These are phyloP conservation scores for Cubamyces lactineus DNA, from an alignment of 768 basidiomycete genomes.

Conservation along the genomic window DNA sequence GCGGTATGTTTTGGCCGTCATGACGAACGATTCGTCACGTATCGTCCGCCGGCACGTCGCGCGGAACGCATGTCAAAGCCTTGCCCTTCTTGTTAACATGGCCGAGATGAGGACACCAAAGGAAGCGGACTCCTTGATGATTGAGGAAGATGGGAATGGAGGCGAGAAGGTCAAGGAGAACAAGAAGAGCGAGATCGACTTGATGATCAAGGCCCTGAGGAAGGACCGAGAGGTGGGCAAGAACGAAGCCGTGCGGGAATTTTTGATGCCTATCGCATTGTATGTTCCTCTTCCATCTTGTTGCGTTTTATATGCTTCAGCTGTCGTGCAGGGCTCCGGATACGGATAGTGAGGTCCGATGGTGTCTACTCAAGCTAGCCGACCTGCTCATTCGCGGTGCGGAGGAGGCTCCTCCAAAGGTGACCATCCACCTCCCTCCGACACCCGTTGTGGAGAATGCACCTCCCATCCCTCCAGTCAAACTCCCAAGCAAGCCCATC, in stretches of 20 bases:
- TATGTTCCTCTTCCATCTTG: slow-evolving; percentile 41
- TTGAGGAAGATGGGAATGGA: slow-evolving; percentile 83
- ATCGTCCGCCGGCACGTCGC: slow-evolving; percentile 86
- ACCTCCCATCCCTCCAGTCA: slow-evolving; percentile 59
- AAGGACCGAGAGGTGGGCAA: slow-evolving; percentile 87
- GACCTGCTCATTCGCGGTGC: slow-evolving; percentile 84
- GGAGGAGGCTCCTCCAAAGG: slow-evolving; percentile 84
- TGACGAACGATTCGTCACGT: slow-evolving; percentile 84
- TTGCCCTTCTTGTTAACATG: slow-evolving; percentile 84
- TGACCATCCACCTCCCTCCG: slow-evolving; percentile 78
- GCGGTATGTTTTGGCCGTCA: slow-evolving; percentile 85
- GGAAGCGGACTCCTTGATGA: slow-evolving; percentile 75
- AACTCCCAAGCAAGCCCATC: slow-evolving; percentile 48
- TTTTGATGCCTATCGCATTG: slow-evolving; percentile 82
- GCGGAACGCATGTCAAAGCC: slow-evolving; percentile 80
- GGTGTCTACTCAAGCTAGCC: slow-evolving; percentile 89
- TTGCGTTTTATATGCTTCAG: not conserved
- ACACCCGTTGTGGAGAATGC: slow-evolving; percentile 70
- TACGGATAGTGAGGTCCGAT: slow-evolving; percentile 86
- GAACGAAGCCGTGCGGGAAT: slow-evolving; percentile 77
- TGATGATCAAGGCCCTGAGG: slow-evolving; percentile 83
- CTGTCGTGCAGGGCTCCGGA: slow-evolving; percentile 60
- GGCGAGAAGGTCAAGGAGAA: slow-evolving; percentile 73
- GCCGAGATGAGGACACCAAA: slow-evolving; percentile 87
- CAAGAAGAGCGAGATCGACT: slow-evolving; percentile 82